phyloP scores from a whole-genome alignment of 129 eudicot species.

The Chrysanthemum lavandulifolium region DNA sequence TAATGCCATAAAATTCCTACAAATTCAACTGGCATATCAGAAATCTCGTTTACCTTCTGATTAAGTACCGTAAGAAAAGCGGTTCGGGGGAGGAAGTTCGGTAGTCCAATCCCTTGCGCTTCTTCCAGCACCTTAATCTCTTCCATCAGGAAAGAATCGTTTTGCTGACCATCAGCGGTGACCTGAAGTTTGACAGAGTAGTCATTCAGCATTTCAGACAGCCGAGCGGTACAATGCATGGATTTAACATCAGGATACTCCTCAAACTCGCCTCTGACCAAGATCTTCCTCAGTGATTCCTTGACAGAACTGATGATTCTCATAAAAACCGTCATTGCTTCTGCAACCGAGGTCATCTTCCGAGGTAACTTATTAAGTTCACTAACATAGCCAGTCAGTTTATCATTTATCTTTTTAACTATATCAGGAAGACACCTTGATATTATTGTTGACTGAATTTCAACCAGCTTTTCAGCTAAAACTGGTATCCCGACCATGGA shows the following conservation, averaged over 20 bases:
- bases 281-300: conserved; percentile 26
- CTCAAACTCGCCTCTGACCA: conserved; percentile 31
- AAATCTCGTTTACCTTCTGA: conserved; percentile 26
- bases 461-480: conserved; percentile 37
- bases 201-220: conserved; percentile 32
- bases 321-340: conserved; percentile 34
- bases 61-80: conserved; percentile 39
- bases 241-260: conserved; percentile 30
- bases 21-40: conserved; percentile 33
- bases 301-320: conserved; percentile 24
- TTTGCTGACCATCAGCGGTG: background rate
- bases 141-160: conserved; percentile 26
- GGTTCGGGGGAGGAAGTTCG: conserved; percentile 34
- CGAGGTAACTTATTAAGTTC: conserved; percentile 27
- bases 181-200: conserved; percentile 20
- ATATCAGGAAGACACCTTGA: conserved; percentile 37
- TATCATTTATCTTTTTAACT: conserved; percentile 25
- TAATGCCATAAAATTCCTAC: conserved; percentile 38
- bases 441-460: conserved; percentile 31
- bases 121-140: conserved; percentile 43
- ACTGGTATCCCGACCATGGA: conserved; percentile 37
- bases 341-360: conserved; percentile 30
- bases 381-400: conserved; percentile 24
- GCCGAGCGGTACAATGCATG: conserved; percentile 34
- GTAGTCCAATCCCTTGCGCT: conserved; percentile 35